Conservation (phyloP, 148 eudicot species). For the Pouteria glomerata region DNA sequence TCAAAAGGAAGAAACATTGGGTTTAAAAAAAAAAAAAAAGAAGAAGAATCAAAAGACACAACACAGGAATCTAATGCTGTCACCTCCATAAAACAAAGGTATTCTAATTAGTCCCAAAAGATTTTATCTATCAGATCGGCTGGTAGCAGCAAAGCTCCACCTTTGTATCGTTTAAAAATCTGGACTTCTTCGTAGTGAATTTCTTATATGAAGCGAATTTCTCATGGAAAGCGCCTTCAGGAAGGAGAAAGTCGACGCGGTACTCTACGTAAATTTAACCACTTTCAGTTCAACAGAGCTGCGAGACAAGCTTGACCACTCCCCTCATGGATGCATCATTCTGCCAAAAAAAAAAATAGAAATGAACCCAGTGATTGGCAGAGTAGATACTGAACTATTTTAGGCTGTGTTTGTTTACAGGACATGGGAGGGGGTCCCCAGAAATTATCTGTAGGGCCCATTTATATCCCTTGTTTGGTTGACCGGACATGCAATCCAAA, state of each 20-base stretch:
- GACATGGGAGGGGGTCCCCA: too few relatives aligned
- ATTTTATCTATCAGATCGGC: too few relatives aligned
- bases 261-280: constrained; percentile 5
- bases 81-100: background rate
- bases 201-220: background rate
- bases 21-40: background rate
- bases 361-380: background rate
- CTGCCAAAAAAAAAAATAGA: constrained; percentile 31
- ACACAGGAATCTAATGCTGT: background rate
- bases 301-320: constrained; percentile 70
- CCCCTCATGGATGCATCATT: constrained; percentile 78
- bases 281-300: constrained; percentile 43
- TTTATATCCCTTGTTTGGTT: too few relatives aligned
- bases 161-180: background rate
- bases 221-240: background rate
- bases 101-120: background rate
- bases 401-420: too few relatives aligned
- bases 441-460: too few relatives aligned
- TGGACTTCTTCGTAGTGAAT: background rate
- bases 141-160: background rate
- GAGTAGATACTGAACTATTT: background rate
- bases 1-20: background rate
- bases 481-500: too few relatives aligned
- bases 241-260: background rate
- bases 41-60: background rate